Percentiles rank a stretch among this genome's conserved stretches.
phyloP scores from a whole-genome alignment of 2,329 filamentous ascomycete genomes.

The Furcasterigmium furcatum region DNA sequence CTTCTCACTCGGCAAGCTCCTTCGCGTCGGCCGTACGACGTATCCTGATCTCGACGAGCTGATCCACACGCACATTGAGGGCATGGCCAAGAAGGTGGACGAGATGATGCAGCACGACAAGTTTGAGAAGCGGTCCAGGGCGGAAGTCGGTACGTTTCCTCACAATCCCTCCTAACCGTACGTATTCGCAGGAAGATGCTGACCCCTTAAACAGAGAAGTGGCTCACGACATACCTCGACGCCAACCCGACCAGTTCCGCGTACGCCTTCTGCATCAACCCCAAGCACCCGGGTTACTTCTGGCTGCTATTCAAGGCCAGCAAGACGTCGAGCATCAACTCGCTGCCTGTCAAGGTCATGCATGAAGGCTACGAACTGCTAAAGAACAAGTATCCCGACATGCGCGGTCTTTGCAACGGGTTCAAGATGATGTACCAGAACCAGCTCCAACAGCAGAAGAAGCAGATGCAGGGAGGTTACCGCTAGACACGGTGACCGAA shows the following conservation, averaged over 20 bases:
- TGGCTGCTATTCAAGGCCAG: constrained; percentile 95
- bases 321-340: constrained; percentile 66
- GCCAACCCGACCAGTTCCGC: constrained; percentile 92
- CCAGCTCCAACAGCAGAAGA: constrained; percentile 60
- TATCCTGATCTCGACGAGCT: constrained; percentile 97
- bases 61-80: constrained; percentile 95
- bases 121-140: constrained; percentile 68
- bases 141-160: constrained; percentile 68
- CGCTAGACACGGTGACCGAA: not conserved
- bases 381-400: constrained; percentile 87
- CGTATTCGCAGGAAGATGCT: too few relatives aligned
- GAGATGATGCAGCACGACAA: constrained; percentile 95
- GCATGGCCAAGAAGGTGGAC: constrained; percentile 96
- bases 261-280: constrained; percentile 94
- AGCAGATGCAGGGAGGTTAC: constrained; percentile 10
- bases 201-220: constrained; percentile 64
- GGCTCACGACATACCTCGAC: constrained; percentile 92
- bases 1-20: constrained; percentile 82
- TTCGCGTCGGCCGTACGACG: constrained; percentile 85
- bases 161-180: too few relatives aligned
- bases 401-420: constrained; percentile 92
- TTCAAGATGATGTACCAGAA: constrained; percentile 81
- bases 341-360: constrained; percentile 85
- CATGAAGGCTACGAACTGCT: constrained; percentile 91
- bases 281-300: constrained; percentile 91